Conservation (phyloP, 2,329 filamentous ascomycete species). For the Colletotrichum magnum region DNA sequence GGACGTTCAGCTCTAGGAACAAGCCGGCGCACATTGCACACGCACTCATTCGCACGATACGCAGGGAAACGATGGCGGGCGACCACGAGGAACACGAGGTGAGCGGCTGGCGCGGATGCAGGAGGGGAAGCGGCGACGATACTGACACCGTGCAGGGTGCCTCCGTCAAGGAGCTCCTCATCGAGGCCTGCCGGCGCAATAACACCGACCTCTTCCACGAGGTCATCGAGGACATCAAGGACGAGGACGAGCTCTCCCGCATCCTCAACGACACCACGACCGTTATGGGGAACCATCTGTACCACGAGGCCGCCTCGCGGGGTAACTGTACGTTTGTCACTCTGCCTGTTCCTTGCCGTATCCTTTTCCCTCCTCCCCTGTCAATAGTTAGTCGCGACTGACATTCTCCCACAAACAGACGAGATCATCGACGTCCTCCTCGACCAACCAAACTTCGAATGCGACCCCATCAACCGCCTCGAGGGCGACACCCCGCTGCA, state of each 20-base stretch:
- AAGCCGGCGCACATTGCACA: not conserved
- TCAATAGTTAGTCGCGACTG: not conserved
- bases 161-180: conserved; percentile 84
- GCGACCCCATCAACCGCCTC: conserved; percentile 80
- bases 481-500: conserved; percentile 87
- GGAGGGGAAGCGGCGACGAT: not conserved
- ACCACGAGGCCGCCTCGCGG: conserved; percentile 88
- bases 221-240: conserved; percentile 74
- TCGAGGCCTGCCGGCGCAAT: conserved; percentile 94
- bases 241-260: conserved; percentile 76
- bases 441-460: conserved; percentile 87
- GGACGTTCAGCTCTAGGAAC: not conserved
- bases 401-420: conserved; percentile 61
- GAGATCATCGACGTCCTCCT: conserved; percentile 86
- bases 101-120: not conserved
- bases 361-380: not conserved
- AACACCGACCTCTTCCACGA: conserved; percentile 88
- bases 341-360: not conserved
- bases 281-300: conserved; percentile 87
- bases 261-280: conserved; percentile 91
- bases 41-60: not conserved
- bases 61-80: conserved; percentile 43
- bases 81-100: conserved; percentile 55
- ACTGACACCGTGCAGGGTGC: conserved; percentile 74
- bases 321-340: conserved; percentile 80